Conservation (phyloP, 2,329 filamentous ascomycete genomes). For the Emergomyces pasteurianus region DNA sequence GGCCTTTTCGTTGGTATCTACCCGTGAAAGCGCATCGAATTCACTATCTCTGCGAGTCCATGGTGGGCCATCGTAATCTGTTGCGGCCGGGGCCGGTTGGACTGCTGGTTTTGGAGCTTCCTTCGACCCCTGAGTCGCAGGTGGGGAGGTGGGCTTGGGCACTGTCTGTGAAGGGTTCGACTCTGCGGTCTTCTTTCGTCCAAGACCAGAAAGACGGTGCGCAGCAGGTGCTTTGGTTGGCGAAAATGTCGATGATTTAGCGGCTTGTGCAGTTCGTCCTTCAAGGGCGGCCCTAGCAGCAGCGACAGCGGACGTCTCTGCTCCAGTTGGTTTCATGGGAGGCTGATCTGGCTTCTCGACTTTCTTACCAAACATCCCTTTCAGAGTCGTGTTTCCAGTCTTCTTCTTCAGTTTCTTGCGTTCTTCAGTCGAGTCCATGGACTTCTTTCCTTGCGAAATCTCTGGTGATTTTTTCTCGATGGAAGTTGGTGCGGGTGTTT, state of each 20-base stretch:
- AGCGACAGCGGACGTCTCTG: constrained; percentile 27
- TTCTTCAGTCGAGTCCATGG: constrained; percentile 20
- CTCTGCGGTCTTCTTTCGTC: constrained; percentile 23
- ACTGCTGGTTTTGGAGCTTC: constrained; percentile 9
- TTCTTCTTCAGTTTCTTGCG: constrained; percentile 36
- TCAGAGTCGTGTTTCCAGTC: constrained; percentile 29
- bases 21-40: constrained; percentile 47
- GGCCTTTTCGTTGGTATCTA: constrained; percentile 40
- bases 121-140: constrained; percentile 8
- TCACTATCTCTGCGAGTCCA: constrained; percentile 39
- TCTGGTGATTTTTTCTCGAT: constrained; percentile 12
- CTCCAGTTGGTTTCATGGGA: constrained; percentile 23
- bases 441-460: constrained; percentile 21
- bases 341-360: constrained; percentile 23
- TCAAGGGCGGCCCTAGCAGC: constrained; percentile 33
- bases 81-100: constrained; percentile 12
- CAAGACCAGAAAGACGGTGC: constrained; percentile 19
- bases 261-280: constrained; percentile 22
- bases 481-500: constrained; percentile 1
- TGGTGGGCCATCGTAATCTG: constrained; percentile 20
- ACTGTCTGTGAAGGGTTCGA: background rate
- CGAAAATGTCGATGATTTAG: constrained; percentile 16
- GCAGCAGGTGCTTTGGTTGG: constrained; percentile 11
- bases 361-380: constrained; percentile 33
- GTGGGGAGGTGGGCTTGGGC: constrained; percentile 6